Base-by-base conservation (phyloP, 1,284 basidiomycete species). In the Ceratobasidium sp. region DNA sequence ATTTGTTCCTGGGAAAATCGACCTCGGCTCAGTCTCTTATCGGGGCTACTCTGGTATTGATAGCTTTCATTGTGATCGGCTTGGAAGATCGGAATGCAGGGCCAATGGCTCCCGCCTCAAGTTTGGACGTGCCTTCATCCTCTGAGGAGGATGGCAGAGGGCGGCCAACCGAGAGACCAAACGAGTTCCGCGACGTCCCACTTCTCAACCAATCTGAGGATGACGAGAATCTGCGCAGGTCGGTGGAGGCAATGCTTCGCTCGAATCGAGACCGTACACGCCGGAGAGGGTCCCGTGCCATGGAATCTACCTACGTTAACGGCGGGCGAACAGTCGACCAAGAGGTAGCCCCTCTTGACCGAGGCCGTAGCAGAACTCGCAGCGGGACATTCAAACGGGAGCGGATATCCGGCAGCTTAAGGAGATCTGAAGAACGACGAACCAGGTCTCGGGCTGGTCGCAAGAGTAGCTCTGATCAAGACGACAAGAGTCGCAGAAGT, bases 31-130 rank as follows among this genome's bases (percentile, higher is more conserved):
- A 91, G 82, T 91, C 93, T 28, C 84, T 93, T 40, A 50, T 90
- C 7, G 94, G 94, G 26, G 93, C 93, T 15, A 78, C 88, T 17
- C 85, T 95, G 54, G 93, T 95, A 17, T 83, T 94, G 17, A 81
- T 87, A 48, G 91, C 91, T 79, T 94, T 95, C 82, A 84, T 92
- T 33, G 87, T 88, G 15, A 87, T 94, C 61, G 93, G 94, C 20
- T 80, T 90, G 54, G 90, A 91, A 81, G 89, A 91, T 44, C 70
- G 44, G 48, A 52, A 71, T 40, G 73, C 12, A 52, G 71, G n/a
- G 48, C 23, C 70, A 38, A 20, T n/a, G 17, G 67, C 17, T n/a
- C 42, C 26, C 23, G n/a, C 42, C n/a, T n/a, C 40, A 20, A 12
- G 26, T 7, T 50, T 61, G 44, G 46, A 62, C 23, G 64, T 26